These are phyloP conservation scores for Tetradesmus lagerheimii DNA, from an alignment of 139 green algal species.

Conservation along the genomic window DNA sequence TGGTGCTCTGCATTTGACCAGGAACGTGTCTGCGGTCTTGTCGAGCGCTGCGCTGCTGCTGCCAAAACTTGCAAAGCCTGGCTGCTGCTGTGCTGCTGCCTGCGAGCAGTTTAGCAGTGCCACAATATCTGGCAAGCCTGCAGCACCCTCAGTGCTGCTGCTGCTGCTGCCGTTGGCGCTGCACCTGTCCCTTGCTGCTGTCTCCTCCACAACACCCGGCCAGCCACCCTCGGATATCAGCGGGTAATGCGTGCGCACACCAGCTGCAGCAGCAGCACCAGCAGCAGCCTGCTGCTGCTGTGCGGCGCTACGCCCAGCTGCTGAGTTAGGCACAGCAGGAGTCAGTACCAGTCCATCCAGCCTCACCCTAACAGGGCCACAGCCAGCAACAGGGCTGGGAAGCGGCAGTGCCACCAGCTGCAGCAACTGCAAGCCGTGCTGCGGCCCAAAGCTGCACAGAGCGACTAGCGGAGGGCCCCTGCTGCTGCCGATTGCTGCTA, in stretches of 20 bases:
- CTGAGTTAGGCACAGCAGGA: not conserved
- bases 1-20: conserved; percentile 18
- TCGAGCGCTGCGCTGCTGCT: not conserved
- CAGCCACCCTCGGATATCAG: not conserved
- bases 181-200: not conserved
- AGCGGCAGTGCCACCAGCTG: conserved; percentile 8
- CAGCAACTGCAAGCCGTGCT: not conserved
- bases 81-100: not conserved
- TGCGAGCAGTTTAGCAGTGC: not conserved
- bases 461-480: conserved; percentile 8
- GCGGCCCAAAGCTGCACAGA: not conserved
- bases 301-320: not conserved
- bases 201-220: not conserved
- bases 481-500: conserved; percentile 27
- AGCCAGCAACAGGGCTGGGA: not conserved
- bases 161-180: not conserved
- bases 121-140: not conserved
- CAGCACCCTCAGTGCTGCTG: not conserved
- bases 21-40: not conserved
- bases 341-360: conserved; percentile 17
- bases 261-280: not conserved
- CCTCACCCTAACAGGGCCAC: not conserved
- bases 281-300: not conserved
- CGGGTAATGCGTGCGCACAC: not conserved
- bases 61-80: conserved; percentile 16